These are phyloP conservation scores for Acaromyces ingoldii DNA, from an alignment of 1,284 basidiomycete genomes.

Conservation along the genomic window DNA sequence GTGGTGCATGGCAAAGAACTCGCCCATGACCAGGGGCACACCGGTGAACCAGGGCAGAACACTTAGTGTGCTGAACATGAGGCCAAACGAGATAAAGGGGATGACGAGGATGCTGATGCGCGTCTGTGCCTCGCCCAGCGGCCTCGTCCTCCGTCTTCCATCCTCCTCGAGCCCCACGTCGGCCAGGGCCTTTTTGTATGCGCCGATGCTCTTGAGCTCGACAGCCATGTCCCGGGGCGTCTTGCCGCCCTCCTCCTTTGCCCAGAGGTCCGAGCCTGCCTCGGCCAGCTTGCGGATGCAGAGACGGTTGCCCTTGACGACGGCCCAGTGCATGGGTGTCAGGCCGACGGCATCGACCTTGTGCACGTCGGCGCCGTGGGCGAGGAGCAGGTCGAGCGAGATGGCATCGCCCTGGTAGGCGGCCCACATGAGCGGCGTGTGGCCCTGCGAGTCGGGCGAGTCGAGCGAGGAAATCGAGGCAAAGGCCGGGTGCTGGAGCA, in stretches of 20 bases:
- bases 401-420: constrained; percentile 97
- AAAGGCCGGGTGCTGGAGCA: constrained; percentile 70
- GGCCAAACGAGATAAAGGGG: constrained; percentile 71
- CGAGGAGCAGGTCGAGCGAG: constrained; percentile 82
- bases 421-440: constrained; percentile 97
- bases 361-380: constrained; percentile 75
- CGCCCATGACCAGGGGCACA: constrained; percentile 66
- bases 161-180: constrained; percentile 62
- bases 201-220: constrained; percentile 72
- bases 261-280: constrained; percentile 74
- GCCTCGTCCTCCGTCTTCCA: constrained; percentile 65
- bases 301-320: constrained; percentile 82
- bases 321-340: constrained; percentile 93
- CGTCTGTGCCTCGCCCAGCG: constrained; percentile 72
- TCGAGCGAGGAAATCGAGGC: constrained; percentile 23
- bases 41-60: constrained; percentile 85
- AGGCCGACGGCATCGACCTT: constrained; percentile 75
- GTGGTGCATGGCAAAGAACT: constrained; percentile 89
- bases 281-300: constrained; percentile 80
- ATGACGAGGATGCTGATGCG: constrained; percentile 73
- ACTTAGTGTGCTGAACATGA: constrained; percentile 76
- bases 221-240: constrained; percentile 90
- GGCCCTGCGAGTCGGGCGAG: constrained; percentile 71
- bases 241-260: constrained; percentile 77
- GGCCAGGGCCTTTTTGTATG: constrained; percentile 79